Percentiles rank a stretch among this genome's conserved stretches.
Evolutionary conservation across 371 early-diverging fungal genomes (phyloP).

Genomic region (Dipsacomyces acuminosporus): DNA sequence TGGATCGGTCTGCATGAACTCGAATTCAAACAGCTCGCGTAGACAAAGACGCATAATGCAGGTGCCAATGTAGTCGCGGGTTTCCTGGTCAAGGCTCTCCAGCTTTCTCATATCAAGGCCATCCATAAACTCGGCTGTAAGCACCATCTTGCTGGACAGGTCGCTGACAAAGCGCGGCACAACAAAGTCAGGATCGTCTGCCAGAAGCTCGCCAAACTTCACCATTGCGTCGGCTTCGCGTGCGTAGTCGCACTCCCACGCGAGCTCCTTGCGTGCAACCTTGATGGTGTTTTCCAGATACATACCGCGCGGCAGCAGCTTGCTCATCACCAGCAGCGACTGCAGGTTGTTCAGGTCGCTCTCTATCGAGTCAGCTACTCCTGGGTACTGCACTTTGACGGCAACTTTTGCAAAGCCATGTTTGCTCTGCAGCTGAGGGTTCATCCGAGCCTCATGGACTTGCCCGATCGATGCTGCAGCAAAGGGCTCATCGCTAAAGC

Average conservation of each 20-base stretch:
- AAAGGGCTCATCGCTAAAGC: conserved; percentile 73
- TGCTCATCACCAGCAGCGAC: conserved; percentile 71
- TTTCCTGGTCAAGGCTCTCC: conserved; percentile 56
- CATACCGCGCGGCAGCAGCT: conserved; percentile 85
- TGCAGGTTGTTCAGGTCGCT: conserved; percentile 82
- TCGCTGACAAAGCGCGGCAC: conserved; percentile 74
- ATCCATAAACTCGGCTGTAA: conserved; percentile 74
- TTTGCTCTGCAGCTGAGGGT: background rate
- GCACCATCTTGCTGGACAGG: conserved; percentile 64
- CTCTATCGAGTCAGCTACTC: conserved; percentile 82
- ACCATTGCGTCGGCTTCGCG: conserved; percentile 79
- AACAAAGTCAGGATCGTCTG: conserved; percentile 58
- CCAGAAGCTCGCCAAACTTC: conserved; percentile 61
- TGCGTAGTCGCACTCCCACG: conserved; percentile 90
- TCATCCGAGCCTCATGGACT: conserved; percentile 61
- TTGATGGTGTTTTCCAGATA: conserved; percentile 94
- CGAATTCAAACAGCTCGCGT: conserved; percentile 83
- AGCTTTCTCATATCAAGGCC: conserved; percentile 71
- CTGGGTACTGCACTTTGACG: conserved; percentile 96
- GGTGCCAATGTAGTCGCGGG: conserved; percentile 61
- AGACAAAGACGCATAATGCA: conserved; percentile 75
- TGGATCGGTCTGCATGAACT: conserved; percentile 98
- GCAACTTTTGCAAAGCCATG: conserved; percentile 57
- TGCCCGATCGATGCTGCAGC: conserved; percentile 98
- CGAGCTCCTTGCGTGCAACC: conserved; percentile 86